Conservation (phyloP, 768 basidiomycete species). For the Termitomyces sp. region DNA sequence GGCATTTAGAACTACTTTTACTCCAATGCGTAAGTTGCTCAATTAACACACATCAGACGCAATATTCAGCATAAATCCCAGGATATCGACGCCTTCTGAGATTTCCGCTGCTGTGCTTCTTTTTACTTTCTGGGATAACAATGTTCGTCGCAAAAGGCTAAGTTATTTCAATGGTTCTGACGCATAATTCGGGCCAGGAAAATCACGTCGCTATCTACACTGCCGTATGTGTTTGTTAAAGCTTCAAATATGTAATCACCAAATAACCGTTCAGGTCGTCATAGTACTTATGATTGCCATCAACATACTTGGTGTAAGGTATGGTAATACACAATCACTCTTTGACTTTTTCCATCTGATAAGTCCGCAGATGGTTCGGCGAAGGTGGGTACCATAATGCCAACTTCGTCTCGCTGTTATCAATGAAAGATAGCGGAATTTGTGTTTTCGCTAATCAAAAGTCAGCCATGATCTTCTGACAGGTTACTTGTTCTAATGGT, state of each 20-base stretch:
- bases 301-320: constrained; percentile 71
- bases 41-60: neutral
- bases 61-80: constrained; percentile 10
- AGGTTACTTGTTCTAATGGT: neutral
- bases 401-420: neutral
- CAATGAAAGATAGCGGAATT: constrained; percentile 47
- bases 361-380: constrained; percentile 47
- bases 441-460: constrained; percentile 58
- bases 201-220: constrained; percentile 52
- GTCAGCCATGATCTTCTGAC: constrained; percentile 25
- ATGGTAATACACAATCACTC: constrained; percentile 23
- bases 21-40: constrained; percentile 28
- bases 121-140: constrained; percentile 65
- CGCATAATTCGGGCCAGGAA: constrained; percentile 21
- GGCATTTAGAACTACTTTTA: constrained; percentile 35
- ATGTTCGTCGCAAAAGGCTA: constrained; percentile 30
- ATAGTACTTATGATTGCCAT: constrained; percentile 51
- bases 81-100: constrained; percentile 69
- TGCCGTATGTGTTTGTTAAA: constrained; percentile 22
- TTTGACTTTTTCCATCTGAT: neutral
- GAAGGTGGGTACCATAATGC: constrained; percentile 36
- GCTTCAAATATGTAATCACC: neutral
- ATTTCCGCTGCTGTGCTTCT: constrained; percentile 68
- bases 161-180: neutral
- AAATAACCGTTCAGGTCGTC: constrained; percentile 26